A percentile compares a stretch with the other conserved stretches of the same genome.
Conservation (phyloP, 2,329 filamentous ascomycete species). For the Amauroascus verrucosus region DNA sequence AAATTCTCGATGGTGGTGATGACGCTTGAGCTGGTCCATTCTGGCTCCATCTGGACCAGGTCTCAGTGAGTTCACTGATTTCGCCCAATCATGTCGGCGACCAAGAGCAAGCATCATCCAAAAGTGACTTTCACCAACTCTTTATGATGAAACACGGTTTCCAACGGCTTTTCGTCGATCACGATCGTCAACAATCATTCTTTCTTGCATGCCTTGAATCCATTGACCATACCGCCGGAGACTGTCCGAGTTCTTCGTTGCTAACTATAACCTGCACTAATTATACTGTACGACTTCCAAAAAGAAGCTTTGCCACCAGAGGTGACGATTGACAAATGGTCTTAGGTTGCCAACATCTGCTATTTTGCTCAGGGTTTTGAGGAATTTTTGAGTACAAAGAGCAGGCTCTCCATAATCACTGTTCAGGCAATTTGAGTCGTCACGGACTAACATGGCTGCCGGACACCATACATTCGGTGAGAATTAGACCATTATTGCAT, state of each 20-base stretch:
- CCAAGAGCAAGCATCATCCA: not conserved
- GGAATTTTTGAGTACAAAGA: not conserved
- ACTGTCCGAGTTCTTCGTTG: not conserved
- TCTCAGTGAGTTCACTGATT: not conserved
- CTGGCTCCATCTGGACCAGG: constrained; percentile 1
- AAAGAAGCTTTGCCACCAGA: not conserved
- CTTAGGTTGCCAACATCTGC: not conserved
- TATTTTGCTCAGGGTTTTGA: not conserved
- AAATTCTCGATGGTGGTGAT: not conserved
- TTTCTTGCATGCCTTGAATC: not conserved
- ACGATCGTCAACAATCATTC: not conserved
- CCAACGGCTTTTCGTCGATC: constrained; percentile 10
- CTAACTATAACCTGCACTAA: not conserved
- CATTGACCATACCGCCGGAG: not conserved
- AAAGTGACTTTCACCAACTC: not conserved
- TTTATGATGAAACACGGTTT: not conserved
- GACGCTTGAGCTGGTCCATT: not conserved
- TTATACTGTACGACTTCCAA: not conserved
- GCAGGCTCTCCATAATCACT: not conserved
- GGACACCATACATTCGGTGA: constrained; percentile 19
- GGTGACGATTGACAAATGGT: not conserved
- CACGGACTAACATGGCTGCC: constrained; percentile 15
- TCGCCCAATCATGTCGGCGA: not conserved
- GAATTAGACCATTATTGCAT: not conserved
- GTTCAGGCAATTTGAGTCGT: not conserved